Conservation (phyloP, 768 basidiomycete genomes). For the Macrolepiota albuminosa region DNA sequence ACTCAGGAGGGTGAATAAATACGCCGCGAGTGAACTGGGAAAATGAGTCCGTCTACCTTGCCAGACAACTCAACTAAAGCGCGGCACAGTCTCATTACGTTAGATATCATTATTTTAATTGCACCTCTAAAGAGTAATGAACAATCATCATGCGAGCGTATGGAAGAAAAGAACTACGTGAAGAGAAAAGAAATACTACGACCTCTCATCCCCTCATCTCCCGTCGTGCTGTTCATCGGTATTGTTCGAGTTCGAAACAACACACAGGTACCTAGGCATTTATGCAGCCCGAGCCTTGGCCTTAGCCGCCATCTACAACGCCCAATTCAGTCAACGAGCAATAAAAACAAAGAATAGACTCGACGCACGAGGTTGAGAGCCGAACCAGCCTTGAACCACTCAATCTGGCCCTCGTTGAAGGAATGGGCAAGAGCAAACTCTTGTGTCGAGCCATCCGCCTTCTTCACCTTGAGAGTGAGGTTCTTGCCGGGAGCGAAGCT, state of each 20-base stretch:
- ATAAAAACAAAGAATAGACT: constrained; percentile 17
- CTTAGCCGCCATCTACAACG: constrained; percentile 14
- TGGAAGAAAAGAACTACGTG: neutral
- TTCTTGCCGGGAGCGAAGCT: constrained; percentile 90
- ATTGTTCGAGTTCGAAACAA: neutral
- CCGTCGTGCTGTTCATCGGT: neutral
- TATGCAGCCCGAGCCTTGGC: constrained; percentile 12
- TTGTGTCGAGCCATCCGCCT: constrained; percentile 57
- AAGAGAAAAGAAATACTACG: neutral
- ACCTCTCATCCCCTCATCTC: neutral
- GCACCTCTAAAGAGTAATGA: neutral
- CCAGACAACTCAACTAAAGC: neutral
- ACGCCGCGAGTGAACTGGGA: too few relatives aligned
- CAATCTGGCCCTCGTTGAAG: constrained; percentile 96
- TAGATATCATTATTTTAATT: neutral
- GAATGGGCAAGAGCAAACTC: constrained; percentile 82
- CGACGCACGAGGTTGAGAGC: constrained; percentile 74
- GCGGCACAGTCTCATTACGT: neutral
- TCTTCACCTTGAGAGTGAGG: constrained; percentile 78
- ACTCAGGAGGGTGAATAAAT: too few relatives aligned
- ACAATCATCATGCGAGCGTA: neutral
- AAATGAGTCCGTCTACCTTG: neutral
- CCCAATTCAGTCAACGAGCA: neutral
- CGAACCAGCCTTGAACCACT: constrained; percentile 98
- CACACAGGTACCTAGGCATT: neutral